These are phyloP conservation scores for Tricholoma bakamatsutake DNA, from an alignment of 768 basidiomycete genomes.

Conservation along the genomic window DNA sequence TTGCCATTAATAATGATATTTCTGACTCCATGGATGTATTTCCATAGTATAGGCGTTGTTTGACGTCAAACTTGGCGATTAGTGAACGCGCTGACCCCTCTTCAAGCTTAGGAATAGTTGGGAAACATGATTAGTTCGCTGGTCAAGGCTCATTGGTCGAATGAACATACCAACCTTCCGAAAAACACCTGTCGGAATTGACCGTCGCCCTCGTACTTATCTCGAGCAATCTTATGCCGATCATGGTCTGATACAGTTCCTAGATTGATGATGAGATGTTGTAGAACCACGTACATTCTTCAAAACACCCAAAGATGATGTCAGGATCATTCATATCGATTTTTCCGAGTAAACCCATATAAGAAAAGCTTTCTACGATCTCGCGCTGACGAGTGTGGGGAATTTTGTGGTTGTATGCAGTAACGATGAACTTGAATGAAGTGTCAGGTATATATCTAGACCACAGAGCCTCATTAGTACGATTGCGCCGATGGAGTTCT, in stretches of 20 bases:
- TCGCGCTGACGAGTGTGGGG: conserved; percentile 58
- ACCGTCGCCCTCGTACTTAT: conserved; percentile 57
- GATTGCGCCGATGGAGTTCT: conserved; percentile 56
- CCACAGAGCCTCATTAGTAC: conserved; percentile 44
- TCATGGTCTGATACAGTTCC: conserved; percentile 36
- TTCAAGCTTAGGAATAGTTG: conserved; percentile 30
- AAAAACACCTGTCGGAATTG: conserved; percentile 70
- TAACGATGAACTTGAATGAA: conserved; percentile 77
- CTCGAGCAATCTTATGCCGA: conserved; percentile 38
- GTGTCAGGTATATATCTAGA: conserved; percentile 53
- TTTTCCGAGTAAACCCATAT: conserved; percentile 77
- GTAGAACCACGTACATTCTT: conserved; percentile 67
- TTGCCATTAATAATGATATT: conserved; percentile 93
- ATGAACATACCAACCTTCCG: conserved; percentile 72
- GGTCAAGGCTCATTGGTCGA: background rate
- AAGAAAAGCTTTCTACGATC: conserved; percentile 75
- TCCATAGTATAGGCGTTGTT: conserved; percentile 85
- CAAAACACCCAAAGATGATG: conserved; percentile 66
- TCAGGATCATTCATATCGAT: conserved; percentile 81
- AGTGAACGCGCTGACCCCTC: conserved; percentile 66
- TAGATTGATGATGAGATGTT: background rate
- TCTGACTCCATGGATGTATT: conserved; percentile 99
- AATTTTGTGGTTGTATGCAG: conserved; percentile 70
- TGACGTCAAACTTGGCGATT: conserved; percentile 74
- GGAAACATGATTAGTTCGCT: background rate